Percentiles rank a stretch among this genome's conserved stretches.
Evolutionary conservation across 2,329 filamentous ascomycete genomes (phyloP).

Genomic region (Ascochyta fabae): DNA sequence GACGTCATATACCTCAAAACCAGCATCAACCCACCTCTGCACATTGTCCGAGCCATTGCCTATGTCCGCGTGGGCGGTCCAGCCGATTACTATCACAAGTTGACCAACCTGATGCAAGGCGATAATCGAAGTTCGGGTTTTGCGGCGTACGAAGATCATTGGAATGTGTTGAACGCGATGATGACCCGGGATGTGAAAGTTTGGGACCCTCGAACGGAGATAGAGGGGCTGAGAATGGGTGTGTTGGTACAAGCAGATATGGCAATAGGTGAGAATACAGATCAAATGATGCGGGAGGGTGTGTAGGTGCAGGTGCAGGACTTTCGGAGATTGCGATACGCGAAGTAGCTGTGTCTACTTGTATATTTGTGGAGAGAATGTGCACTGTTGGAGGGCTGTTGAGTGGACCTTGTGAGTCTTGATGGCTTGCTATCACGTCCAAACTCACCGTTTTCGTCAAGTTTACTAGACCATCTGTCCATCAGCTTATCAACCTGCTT

Average conservation of each 20-base stretch:
- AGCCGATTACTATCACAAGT: not conserved
- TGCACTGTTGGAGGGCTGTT: too few relatives aligned
- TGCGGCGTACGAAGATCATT: not conserved
- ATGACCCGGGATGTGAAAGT: not conserved
- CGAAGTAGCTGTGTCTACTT: too few relatives aligned
- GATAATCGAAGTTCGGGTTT: not conserved
- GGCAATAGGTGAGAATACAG: too few relatives aligned
- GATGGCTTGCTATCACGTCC: too few relatives aligned
- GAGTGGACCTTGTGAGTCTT: too few relatives aligned
- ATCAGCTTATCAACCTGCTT: too few relatives aligned
- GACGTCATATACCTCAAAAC: not conserved
- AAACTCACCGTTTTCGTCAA: too few relatives aligned
- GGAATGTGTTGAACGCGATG: not conserved
- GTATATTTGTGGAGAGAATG: too few relatives aligned
- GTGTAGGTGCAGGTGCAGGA: too few relatives aligned
- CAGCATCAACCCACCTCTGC: not conserved
- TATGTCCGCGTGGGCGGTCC: not conserved
- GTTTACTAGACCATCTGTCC: too few relatives aligned
- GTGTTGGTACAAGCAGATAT: not conserved
- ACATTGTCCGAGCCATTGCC: not conserved
- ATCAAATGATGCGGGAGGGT: too few relatives aligned
- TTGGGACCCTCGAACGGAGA: not conserved
- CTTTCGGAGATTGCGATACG: too few relatives aligned
- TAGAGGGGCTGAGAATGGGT: not conserved
- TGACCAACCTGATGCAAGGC: not conserved